phyloP scores from a whole-genome alignment of 257 asterid species.

The Datura wrightii region DNA sequence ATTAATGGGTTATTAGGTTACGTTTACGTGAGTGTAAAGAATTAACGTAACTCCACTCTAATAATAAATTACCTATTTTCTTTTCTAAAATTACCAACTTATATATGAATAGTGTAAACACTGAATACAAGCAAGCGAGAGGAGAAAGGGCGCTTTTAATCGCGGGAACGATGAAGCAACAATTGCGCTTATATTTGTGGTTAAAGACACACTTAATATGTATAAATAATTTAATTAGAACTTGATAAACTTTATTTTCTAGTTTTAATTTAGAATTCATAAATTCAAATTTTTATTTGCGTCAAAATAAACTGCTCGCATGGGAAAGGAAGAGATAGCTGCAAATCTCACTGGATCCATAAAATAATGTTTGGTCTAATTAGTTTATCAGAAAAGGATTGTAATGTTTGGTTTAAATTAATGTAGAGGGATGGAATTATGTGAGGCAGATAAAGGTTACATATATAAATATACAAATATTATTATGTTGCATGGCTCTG shows the following conservation, averaged over 20 bases:
- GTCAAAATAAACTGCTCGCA: conserved; percentile 33
- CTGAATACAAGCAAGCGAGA: neutral
- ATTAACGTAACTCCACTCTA: neutral
- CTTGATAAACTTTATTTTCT: accelerated
- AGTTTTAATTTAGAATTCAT: neutral
- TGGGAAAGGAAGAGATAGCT: neutral
- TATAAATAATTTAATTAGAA: neutral
- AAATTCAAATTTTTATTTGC: neutral
- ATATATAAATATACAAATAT: conserved; percentile 22
- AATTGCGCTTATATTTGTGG: too few relatives aligned
- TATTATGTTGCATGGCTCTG: conserved; percentile 35
- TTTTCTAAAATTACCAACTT: conserved; percentile 2
- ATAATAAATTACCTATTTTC: neutral
- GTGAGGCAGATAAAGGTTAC: conserved; percentile 24
- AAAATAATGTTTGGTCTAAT: conserved; percentile 33
- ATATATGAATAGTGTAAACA: neutral
- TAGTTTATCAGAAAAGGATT: neutral
- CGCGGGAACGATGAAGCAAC: too few relatives aligned
- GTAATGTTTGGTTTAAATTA: conserved; percentile 42
- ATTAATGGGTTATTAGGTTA: neutral
- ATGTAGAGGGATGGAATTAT: neutral
- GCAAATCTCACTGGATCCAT: conserved; percentile 9
- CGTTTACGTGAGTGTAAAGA: neutral
- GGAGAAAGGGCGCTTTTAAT: neutral
- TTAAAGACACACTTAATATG: too few relatives aligned